phyloP scores from a whole-genome alignment of 345 rosid genomes.

The Diplotaxis tenuifolia region DNA sequence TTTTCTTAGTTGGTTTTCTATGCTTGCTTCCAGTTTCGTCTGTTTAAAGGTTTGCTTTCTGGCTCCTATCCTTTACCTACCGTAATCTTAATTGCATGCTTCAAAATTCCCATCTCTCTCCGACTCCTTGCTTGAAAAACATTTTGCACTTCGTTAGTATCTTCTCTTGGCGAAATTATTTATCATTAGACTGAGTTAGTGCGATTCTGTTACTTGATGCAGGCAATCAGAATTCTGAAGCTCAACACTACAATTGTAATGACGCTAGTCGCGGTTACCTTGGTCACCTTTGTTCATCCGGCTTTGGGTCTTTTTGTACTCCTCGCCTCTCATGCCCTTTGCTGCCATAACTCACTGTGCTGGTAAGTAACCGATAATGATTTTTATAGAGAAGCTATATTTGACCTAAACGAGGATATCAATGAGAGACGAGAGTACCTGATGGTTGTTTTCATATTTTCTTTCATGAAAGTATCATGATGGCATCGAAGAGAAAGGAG shows the following conservation, averaged over 20 bases:
- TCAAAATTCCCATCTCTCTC: neutral
- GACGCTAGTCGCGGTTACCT: conserved; percentile 51
- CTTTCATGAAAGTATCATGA: conserved; percentile 56
- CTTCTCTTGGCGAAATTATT: neutral
- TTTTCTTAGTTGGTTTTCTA: conserved; percentile 58
- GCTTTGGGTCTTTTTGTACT: conserved; percentile 79
- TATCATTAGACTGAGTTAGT: neutral
- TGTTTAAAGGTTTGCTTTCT: conserved; percentile 58
- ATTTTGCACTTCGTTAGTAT: neutral
- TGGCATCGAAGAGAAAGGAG: conserved; percentile 62
- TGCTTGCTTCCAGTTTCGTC: conserved; percentile 58
- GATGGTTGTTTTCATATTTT: conserved; percentile 23
- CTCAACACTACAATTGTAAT: conserved; percentile 56
- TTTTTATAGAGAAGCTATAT: neutral
- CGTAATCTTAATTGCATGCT: neutral
- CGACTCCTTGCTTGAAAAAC: neutral
- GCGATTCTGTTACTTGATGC: conserved; percentile 37
- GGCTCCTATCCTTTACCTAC: conserved; percentile 3
- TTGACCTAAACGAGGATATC: neutral
- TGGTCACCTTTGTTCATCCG: conserved; percentile 81
- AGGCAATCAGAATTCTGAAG: conserved; percentile 72
- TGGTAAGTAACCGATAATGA: conserved; percentile 43
- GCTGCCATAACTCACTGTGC: conserved; percentile 81
- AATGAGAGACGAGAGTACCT: conserved; percentile 32
- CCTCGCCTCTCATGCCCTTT: conserved; percentile 56